Conservation (phyloP, 225 moss, liverwort and hornwort species). For the Climacium dendroides region DNA sequence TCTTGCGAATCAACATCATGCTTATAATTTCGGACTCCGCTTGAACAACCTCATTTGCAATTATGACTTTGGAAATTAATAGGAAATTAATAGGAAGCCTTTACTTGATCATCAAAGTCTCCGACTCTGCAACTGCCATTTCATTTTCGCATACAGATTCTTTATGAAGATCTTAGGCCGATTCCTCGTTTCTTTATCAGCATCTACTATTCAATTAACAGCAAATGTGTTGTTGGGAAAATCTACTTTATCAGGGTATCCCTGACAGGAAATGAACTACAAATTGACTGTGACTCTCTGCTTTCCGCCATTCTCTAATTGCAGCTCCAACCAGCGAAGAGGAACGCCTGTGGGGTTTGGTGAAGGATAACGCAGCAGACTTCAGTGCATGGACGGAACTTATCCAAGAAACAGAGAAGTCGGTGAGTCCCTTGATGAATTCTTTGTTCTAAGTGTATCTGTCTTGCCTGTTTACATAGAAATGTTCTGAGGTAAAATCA, state of each 20-base stretch:
- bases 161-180: not conserved
- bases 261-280: not conserved
- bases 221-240: not conserved
- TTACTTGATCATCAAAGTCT: not conserved
- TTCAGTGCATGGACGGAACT: constrained; percentile 89
- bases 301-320: not conserved
- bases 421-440: constrained; percentile 18
- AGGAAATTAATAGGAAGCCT: not conserved
- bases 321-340: constrained; percentile 71
- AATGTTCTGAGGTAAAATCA: not conserved
- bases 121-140: not conserved
- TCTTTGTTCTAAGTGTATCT: not conserved
- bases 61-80: not conserved
- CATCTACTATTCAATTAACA: not conserved
- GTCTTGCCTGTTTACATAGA: not conserved
- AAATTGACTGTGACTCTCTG: not conserved
- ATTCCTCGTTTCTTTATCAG: not conserved
- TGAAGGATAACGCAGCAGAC: constrained; percentile 73
- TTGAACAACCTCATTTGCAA: not conserved
- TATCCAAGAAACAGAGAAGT: constrained; percentile 90
- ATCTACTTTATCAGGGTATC: not conserved
- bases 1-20: not conserved
- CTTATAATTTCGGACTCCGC: not conserved
- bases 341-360: constrained; percentile 72
- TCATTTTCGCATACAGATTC: not conserved